Conservation (phyloP, 306 rosid species). For the Cercis canadensis region DNA sequence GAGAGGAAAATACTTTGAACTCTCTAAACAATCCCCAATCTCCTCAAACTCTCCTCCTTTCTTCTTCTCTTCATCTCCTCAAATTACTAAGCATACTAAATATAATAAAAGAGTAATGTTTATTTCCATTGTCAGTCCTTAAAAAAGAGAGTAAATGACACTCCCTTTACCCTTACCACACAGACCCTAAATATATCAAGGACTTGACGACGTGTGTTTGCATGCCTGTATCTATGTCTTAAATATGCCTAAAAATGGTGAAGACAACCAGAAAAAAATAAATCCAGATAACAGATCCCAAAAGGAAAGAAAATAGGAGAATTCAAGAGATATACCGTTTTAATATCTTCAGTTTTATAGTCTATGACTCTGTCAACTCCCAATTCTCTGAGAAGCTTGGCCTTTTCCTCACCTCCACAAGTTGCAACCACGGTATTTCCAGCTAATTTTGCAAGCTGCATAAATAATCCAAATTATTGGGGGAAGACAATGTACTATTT, state of each 20-base stretch:
- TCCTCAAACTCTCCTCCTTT: too few relatives aligned
- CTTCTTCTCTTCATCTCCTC: too few relatives aligned
- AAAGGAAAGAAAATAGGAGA: constrained; percentile 7
- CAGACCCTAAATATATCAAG: constrained; percentile 23
- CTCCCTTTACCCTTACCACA: background rate
- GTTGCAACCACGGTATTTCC: constrained; percentile 94
- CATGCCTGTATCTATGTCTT: too few relatives aligned
- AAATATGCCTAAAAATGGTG: too few relatives aligned
- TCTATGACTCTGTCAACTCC: constrained; percentile 97
- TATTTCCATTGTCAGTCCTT: too few relatives aligned
- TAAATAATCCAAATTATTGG: constrained; percentile 34
- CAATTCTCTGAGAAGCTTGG: constrained; percentile 78
- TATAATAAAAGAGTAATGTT: too few relatives aligned
- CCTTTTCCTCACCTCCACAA: constrained; percentile 88
- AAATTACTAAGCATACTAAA: too few relatives aligned
- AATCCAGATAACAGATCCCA: constrained; percentile 5
- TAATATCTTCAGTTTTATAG: constrained; percentile 79
- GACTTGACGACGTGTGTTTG: too few relatives aligned
- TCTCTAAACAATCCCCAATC: too few relatives aligned
- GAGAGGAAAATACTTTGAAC: too few relatives aligned
- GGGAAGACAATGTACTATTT: constrained; percentile 14
- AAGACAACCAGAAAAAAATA: background rate
- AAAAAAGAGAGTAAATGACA: too few relatives aligned
- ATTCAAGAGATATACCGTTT: constrained; percentile 61
- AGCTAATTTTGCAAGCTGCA: constrained; percentile 91